phyloP scores from a whole-genome alignment of 176 grass and related monocot genomes.

The Leersia perrieri region DNA sequence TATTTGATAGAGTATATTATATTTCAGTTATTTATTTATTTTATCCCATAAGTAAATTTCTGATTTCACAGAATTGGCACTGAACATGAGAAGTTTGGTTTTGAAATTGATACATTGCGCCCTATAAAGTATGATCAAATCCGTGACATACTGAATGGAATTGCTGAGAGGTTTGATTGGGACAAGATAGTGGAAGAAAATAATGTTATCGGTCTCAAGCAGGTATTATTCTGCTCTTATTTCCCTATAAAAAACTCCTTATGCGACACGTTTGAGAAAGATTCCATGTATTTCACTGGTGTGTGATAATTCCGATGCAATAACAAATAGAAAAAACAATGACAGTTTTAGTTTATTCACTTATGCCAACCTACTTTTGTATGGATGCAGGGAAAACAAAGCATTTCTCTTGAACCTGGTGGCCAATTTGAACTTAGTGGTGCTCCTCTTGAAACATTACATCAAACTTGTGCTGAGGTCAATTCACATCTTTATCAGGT shows the following conservation, averaged over 20 bases:
- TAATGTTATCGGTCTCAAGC: conserved; percentile 83
- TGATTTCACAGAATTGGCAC: conserved; percentile 83
- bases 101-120: conserved; percentile 76
- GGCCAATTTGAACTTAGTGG: conserved; percentile 99
- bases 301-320: background rate
- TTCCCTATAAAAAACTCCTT: background rate
- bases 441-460: conserved; percentile 86
- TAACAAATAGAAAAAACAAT: background rate
- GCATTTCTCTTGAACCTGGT: conserved; percentile 89
- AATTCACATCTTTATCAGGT: conserved; percentile 99
- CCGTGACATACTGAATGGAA: conserved; percentile 71
- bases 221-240: conserved; percentile 46
- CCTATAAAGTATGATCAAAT: conserved; percentile 96
- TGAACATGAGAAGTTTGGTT: conserved; percentile 98
- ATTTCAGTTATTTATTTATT: background rate
- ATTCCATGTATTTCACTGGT: background rate
- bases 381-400: conserved; percentile 73
- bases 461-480: conserved; percentile 98
- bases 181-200: conserved; percentile 87
- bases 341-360: background rate
- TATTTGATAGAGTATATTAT: background rate
- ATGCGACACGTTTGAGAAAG: background rate
- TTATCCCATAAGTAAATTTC: background rate
- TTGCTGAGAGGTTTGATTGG: conserved; percentile 91
- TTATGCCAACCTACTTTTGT: background rate